A percentile compares a stretch with the other conserved stretches of the same genome.
phyloP scores from a whole-genome alignment of 345 rosid species.

The Noccaea bulbosa region DNA sequence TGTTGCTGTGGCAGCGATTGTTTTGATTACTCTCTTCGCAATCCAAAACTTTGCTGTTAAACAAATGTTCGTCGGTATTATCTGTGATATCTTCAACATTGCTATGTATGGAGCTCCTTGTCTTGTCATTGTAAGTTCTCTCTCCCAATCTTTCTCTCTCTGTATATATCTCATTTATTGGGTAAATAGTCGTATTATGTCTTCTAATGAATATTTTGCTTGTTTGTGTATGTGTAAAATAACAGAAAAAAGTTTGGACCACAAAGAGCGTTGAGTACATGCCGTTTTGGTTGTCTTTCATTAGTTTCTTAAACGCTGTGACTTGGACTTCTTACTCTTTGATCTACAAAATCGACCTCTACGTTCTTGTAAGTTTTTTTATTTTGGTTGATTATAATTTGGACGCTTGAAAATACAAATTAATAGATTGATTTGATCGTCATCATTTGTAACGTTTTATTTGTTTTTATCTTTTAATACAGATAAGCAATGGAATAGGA shows the following conservation, averaged over 20 bases:
- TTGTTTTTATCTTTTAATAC: neutral
- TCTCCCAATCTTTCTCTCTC: too few relatives aligned
- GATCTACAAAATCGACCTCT: slow-evolving; percentile 49
- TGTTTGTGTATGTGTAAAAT: neutral
- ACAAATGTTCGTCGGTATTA: slow-evolving; percentile 54
- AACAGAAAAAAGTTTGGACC: slow-evolving; percentile 44
- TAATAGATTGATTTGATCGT: neutral
- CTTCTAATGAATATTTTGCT: neutral
- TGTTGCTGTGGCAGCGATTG: neutral
- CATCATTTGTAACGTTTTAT: neutral
- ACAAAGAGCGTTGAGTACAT: slow-evolving; percentile 63
- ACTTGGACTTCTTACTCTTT: slow-evolving; percentile 52
- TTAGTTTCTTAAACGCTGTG: slow-evolving; percentile 45
- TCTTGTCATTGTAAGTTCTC: slow-evolving; percentile 45
- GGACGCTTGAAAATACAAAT: neutral
- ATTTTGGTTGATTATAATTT: neutral
- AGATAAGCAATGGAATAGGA: slow-evolving; percentile 73
- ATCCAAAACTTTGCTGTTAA: slow-evolving; percentile 19
- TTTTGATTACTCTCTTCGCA: slow-evolving; percentile 33
- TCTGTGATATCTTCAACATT: slow-evolving; percentile 52
- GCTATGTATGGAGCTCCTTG: slow-evolving; percentile 64
- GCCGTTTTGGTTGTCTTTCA: slow-evolving; percentile 57
- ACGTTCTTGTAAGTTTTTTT: slow-evolving; percentile 46
- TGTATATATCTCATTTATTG: too few relatives aligned
- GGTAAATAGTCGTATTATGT: neutral